Conservation (phyloP, 1,139 yeast species). For the Trichomonascaceae sp. region DNA sequence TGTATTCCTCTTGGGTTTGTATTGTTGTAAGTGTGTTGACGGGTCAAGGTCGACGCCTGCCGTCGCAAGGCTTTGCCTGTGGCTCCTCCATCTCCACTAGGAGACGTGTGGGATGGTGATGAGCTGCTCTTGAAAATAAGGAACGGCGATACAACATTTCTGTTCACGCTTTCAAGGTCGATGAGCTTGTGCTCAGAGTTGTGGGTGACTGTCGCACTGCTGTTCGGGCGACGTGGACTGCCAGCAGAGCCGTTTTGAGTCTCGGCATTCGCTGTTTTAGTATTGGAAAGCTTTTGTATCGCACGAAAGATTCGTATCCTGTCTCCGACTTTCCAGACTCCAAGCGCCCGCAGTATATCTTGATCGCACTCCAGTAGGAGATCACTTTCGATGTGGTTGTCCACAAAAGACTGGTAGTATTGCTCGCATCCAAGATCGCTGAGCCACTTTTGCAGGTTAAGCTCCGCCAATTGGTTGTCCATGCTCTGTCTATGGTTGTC, state of each 20-base stretch:
- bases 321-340: slow-evolving; percentile 72
- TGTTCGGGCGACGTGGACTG: too few species aligned
- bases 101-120: background rate
- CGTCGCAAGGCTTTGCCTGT: background rate
- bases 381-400: slow-evolving; percentile 46
- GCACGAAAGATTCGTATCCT: slow-evolving; percentile 53
- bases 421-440: slow-evolving; percentile 21
- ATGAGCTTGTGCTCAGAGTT: too few species aligned
- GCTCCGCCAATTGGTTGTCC: slow-evolving; percentile 22
- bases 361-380: slow-evolving; percentile 54
- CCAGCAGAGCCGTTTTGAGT: slow-evolving; percentile 2
- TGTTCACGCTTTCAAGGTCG: background rate
- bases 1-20: background rate
- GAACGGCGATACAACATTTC: background rate
- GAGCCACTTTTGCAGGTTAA: slow-evolving; percentile 28
- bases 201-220: too few species aligned
- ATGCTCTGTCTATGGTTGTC: too few species aligned
- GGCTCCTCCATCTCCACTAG: background rate
- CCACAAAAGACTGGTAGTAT: slow-evolving; percentile 21
- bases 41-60: too few species aligned
- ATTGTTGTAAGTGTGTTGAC: background rate
- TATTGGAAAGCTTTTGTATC: slow-evolving; percentile 20
- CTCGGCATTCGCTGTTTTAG: slow-evolving; percentile 7
- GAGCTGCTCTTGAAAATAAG: too few species aligned
- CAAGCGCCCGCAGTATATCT: slow-evolving; percentile 58